phyloP scores from a whole-genome alignment of 2,329 filamentous ascomycete species.

The Aureobasidium sp. region DNA sequence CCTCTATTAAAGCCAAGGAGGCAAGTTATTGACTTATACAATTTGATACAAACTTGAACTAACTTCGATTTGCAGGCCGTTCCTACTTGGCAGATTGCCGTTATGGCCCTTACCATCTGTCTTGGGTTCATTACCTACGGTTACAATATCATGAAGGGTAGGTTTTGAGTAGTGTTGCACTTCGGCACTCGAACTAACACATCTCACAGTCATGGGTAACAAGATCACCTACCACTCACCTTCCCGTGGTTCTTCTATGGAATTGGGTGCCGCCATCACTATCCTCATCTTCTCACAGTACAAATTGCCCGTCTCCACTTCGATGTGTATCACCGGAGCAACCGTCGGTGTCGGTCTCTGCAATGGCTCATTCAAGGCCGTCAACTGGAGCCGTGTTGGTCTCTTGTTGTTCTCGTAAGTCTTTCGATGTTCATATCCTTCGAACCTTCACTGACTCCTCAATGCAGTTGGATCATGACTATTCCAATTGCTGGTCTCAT shows the following conservation, averaged over 20 bases:
- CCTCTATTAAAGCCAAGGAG: conserved; percentile 61
- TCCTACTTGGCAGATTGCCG: conserved; percentile 80
- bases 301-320: conserved; percentile 69
- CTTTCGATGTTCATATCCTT: neutral
- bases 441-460: neutral
- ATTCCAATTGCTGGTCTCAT: conserved; percentile 64
- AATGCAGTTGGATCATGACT: conserved; percentile 64
- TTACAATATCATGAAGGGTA: conserved; percentile 67
- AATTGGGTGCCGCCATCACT: conserved; percentile 67
- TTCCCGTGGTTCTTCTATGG: conserved; percentile 65
- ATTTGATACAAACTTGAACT: neutral
- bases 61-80: conserved; percentile 50
- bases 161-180: neutral
- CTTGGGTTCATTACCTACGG: conserved; percentile 69
- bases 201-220: conserved; percentile 55
- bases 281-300: conserved; percentile 71
- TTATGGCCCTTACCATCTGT: conserved; percentile 62
- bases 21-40: neutral
- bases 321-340: conserved; percentile 69
- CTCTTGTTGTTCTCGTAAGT: conserved; percentile 56
- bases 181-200: neutral
- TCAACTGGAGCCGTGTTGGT: conserved; percentile 70
- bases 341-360: conserved; percentile 70
- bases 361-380: conserved; percentile 63
- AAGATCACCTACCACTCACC: conserved; percentile 67